Evolutionary conservation across 768 basidiomycete genomes (phyloP).

Genomic region (Kwoniella heveanensis): DNA sequence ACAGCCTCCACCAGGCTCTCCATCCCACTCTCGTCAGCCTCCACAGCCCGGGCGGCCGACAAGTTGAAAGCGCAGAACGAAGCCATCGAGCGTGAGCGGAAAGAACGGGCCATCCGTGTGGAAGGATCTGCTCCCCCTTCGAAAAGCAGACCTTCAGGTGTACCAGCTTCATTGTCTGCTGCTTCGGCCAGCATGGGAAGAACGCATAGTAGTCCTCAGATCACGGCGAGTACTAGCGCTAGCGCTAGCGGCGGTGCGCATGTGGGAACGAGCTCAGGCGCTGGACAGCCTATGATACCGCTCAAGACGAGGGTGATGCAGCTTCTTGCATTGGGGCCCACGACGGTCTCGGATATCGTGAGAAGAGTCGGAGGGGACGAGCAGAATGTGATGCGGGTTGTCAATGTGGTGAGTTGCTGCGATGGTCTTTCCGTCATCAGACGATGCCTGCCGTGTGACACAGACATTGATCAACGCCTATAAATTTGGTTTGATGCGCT

Average conservation of each 20-base stretch:
- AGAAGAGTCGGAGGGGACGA: slow-evolving; percentile 39
- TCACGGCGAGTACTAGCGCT: slow-evolving; percentile 1
- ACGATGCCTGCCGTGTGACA: too few relatives aligned
- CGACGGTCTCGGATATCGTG: slow-evolving; percentile 32
- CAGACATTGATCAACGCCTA: too few relatives aligned
- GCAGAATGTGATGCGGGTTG: slow-evolving; percentile 45
- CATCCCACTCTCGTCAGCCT: slow-evolving; percentile 30
- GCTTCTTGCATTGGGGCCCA: slow-evolving; percentile 43
- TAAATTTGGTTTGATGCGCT: too few relatives aligned
- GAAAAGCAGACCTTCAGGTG: not conserved
- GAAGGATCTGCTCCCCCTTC: slow-evolving; percentile 10
- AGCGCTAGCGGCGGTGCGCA: not conserved
- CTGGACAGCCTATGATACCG: slow-evolving; percentile 33
- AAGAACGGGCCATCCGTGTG: slow-evolving; percentile 28
- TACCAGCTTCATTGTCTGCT: not conserved
- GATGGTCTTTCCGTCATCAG: not conserved
- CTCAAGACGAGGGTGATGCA: slow-evolving; percentile 52
- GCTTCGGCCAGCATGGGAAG: slow-evolving; percentile 28
- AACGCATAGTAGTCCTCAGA: slow-evolving; percentile 28
- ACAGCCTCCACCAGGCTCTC: slow-evolving; percentile 32
- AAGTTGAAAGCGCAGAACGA: slow-evolving; percentile 26
- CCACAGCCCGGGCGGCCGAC: slow-evolving; percentile 24
- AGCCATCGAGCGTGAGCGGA: slow-evolving; percentile 29
- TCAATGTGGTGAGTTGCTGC: slow-evolving; percentile 41
- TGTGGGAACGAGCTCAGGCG: not conserved